Base-by-base conservation (phyloP, 1,139 yeast species). In the Pichia sp. region DNA sequence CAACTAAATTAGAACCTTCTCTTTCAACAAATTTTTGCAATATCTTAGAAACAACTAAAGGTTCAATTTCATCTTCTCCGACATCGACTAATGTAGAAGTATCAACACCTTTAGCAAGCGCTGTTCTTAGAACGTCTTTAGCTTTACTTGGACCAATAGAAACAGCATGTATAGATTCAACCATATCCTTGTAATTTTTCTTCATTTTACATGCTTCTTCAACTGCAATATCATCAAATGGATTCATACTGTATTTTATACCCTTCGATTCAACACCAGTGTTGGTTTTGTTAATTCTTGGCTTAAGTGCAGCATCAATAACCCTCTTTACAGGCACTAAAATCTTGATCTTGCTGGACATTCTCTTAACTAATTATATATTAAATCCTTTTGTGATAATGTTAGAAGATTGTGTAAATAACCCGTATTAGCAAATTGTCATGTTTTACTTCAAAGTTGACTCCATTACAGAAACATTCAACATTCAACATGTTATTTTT, bases 261-360 rank as follows among this genome's bases (percentile, higher is more conserved):
- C 97, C 97, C 55, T 85, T 79, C 47, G 92, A 82, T 58, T 89
- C 96, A 43, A 92, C 82, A 4, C 94, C 96, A 11, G 89, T 83
- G 48, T 80, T 80, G 16, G 95, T 71, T 66, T 87, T 82, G 70
- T 89, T 90, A 66, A 92, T 85, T 59, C 97, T 78, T 40, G 98
- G 98, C 66, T 85, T 86, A 58, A 90, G 77, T 27, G 96, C 96
- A 51, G 85, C 85, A 66, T 92, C 98, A 61, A 92, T 84, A 45
- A 90, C 97, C 55, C 97, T 75, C 68, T 92, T 92, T 40, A 92
- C 92, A 20, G 98, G 98, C 8, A 92, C 97, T 39, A 92, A 71
- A 53, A 90, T 85, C 65, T 83, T 78, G 54, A 87, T 70, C 24
- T 47, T 47, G 37, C 39, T 44, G 10, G 50, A 47, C 50, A 47